Evolutionary conservation across 345 rosid genomes (phyloP).

Genomic region (Isatis tinctoria): DNA sequence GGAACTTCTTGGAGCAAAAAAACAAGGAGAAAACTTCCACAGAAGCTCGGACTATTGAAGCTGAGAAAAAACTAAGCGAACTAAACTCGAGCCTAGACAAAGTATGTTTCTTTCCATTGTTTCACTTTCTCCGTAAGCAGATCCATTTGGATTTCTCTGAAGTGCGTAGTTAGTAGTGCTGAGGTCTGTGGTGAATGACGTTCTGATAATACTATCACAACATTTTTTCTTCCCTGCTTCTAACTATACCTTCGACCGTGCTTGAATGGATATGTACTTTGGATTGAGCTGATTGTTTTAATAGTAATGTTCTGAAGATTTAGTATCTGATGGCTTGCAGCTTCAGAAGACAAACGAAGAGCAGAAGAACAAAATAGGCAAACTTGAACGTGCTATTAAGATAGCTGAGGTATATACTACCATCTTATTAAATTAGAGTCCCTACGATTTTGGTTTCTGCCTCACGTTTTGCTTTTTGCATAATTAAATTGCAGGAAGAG

Average conservation of each 20-base stretch:
- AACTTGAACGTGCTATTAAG: slow-evolving; percentile 88
- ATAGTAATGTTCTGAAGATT: not conserved
- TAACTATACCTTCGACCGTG: not conserved
- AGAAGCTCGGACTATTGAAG: slow-evolving; percentile 45
- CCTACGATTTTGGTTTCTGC: not conserved
- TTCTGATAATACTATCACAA: not conserved
- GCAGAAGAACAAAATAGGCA: slow-evolving; percentile 66
- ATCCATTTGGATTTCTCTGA: not conserved
- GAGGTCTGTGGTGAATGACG: not conserved
- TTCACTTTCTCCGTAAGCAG: not conserved
- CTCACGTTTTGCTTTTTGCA: not conserved
- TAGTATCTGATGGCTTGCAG: slow-evolving; percentile 41
- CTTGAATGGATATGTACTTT: not conserved
- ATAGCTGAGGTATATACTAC: slow-evolving; percentile 75
- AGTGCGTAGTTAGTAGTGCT: not conserved
- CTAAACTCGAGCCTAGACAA: slow-evolving; percentile 50
- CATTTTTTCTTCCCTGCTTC: not conserved
- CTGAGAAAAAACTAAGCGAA: slow-evolving; percentile 58
- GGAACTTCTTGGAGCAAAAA: slow-evolving; percentile 47
- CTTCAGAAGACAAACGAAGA: slow-evolving; percentile 70
- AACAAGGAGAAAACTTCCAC: slow-evolving; percentile 53
- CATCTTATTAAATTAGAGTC: not conserved
- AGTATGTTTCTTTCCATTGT: slow-evolving; percentile 40
- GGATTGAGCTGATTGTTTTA: not conserved
- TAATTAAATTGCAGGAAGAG: slow-evolving; percentile 58